phyloP scores from a whole-genome alignment of 148 eudicot species.

The Chenopodium suecicum region DNA sequence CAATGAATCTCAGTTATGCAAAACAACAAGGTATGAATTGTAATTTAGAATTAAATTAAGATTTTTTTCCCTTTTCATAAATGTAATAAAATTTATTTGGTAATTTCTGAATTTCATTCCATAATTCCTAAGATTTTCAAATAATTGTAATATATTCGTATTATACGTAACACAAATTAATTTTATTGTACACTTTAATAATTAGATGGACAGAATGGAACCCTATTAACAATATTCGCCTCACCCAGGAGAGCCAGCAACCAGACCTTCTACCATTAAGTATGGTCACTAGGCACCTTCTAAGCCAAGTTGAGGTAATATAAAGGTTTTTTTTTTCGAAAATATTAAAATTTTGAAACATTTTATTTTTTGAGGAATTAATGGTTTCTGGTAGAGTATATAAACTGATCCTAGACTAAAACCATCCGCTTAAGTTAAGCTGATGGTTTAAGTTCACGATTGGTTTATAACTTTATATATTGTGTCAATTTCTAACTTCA shows the following conservation, averaged over 20 bases:
- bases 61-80: slow-evolving; percentile 11
- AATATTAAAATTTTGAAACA: no score
- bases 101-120: not conserved
- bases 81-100: not conserved
- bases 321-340: no score
- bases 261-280: slow-evolving; percentile 14
- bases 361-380: no score
- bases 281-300: slow-evolving; percentile 37
- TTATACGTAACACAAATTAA: not conserved
- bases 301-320: slow-evolving; percentile 33
- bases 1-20: slow-evolving; percentile 24
- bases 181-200: not conserved
- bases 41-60: not conserved
- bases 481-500: no score
- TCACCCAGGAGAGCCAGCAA: slow-evolving; percentile 14
- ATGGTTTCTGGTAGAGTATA: no score
- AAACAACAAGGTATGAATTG: slow-evolving; percentile 26
- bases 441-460: no score
- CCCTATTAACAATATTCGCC: slow-evolving; percentile 15
- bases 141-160: no score
- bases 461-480: no score
- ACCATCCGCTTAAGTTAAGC: no score
- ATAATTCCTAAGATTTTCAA: not conserved
- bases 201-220: slow-evolving; percentile 15
- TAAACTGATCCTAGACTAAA: no score